Evolutionary conservation across 352 stramenopile species (phyloP).

Genomic region (Phytophthora syringae): DNA sequence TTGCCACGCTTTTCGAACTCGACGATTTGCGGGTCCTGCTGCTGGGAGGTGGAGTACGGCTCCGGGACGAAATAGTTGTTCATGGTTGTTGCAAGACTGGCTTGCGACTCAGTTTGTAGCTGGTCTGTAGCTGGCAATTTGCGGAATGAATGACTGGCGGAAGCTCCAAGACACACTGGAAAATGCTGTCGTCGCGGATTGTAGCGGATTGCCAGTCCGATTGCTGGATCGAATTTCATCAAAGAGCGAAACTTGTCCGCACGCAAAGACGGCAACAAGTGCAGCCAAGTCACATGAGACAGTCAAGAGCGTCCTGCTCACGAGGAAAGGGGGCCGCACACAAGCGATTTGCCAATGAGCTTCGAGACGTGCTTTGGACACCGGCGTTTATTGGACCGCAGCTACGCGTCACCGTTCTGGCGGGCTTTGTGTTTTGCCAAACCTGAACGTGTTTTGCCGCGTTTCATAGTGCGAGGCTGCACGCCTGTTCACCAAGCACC

Average conservation of each 20-base stretch:
- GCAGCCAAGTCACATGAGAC: slow-evolving; percentile 34
- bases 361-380: neutral
- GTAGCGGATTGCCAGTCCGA: neutral
- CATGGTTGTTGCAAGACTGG: slow-evolving; percentile 17
- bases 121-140: slow-evolving; percentile 21
- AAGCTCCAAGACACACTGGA: slow-evolving; percentile 7
- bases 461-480: slow-evolving; percentile 5
- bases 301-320: slow-evolving; percentile 33
- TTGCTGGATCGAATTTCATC: slow-evolving; percentile 24
- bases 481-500: slow-evolving; percentile 36
- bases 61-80: slow-evolving; percentile 42
- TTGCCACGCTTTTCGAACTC: slow-evolving; percentile 39
- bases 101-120: neutral
- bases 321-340: slow-evolving; percentile 22
- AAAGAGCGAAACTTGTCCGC: slow-evolving; percentile 1
- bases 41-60: slow-evolving; percentile 23
- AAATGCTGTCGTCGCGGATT: no score
- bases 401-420: slow-evolving; percentile 24
- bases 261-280: slow-evolving; percentile 7
- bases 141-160: slow-evolving; percentile 24
- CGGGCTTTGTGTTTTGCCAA: slow-evolving; percentile 4
- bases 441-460: slow-evolving; percentile 5
- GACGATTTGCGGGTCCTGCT: slow-evolving; percentile 22
- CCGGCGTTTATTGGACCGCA: slow-evolving; percentile 17
- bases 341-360: slow-evolving; percentile 21